Evolutionary conservation across 352 stramenopile species (phyloP), one percentile per base, ranked within the genome.

Genomic region (Sclerospora graminicola): DNA sequence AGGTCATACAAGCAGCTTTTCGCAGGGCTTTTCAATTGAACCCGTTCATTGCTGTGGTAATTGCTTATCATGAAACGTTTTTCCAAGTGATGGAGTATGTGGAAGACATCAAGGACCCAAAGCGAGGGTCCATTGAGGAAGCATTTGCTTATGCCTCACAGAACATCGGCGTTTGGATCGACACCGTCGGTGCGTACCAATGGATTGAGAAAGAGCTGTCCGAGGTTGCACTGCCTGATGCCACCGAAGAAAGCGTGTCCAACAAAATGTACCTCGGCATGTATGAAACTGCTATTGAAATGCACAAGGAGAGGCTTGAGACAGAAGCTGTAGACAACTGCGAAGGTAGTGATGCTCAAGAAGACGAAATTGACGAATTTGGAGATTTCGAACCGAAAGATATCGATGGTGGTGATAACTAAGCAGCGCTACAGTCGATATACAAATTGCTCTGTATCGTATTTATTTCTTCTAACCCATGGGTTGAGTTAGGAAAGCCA

Each of bases 241-340:
- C 69, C 2, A 84, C 57, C 2, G 67, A 78, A 18, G 56, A 80
- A 23, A 23, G 89, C 45, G 74, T 66, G 27, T 54, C 45, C 0
- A 69, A 93, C 26, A 66, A 85, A 47, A 93, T 93, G 81, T 93
- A 79, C 41, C 54, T 93, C 5, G 81, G 81, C 9, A 93, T 93
- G 81, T 93, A 90, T 48, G 55, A 81, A 51, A 90, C 81, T 4
- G 81, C 71, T 1, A 71, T 90, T 6, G 81, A 89, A 58, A 93
- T 93, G 81, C 73, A 87, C 61, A 80, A 84, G 38, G 81, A 93
- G 41, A 56, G 55, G 27, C 26, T 73, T 21, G 69, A 54, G 6
- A 68, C 44, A 15, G 50, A 40, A 20, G 64, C 53, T 0, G 57
- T 65, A n/a, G n/a, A n/a, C n/a, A n/a, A n/a, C n/a, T n/a, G n/a